Evolutionary conservation across 495 filamentous ascomycete species (phyloP).

Genomic region (Elaphomyces granulatus): DNA sequence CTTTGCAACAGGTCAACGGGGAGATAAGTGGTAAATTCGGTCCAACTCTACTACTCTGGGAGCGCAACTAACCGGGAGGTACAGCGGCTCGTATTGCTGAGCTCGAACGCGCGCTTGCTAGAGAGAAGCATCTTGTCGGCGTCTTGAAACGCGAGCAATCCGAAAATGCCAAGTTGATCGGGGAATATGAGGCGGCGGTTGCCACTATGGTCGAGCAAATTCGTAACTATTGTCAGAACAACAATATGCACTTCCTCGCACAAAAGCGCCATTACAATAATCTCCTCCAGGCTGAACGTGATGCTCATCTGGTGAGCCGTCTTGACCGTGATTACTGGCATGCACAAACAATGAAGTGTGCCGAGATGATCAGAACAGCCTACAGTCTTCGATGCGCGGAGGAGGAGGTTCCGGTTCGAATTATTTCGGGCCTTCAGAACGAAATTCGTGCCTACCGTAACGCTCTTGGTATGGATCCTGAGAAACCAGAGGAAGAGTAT

Average conservation of each 20-base stretch:
- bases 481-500: slow-evolving; percentile 38
- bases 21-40: slow-evolving; percentile 29
- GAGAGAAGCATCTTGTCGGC: slow-evolving; percentile 32
- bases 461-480: slow-evolving; percentile 38
- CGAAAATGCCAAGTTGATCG: slow-evolving; percentile 39
- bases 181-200: slow-evolving; percentile 42
- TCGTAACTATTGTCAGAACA: slow-evolving; percentile 45
- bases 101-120: slow-evolving; percentile 37
- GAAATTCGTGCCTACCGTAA: slow-evolving; percentile 40
- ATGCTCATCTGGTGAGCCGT: slow-evolving; percentile 40
- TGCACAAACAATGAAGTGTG: slow-evolving; percentile 37
- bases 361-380: slow-evolving; percentile 38
- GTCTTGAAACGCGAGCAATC: slow-evolving; percentile 34
- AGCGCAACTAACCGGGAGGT: not conserved
- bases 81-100: slow-evolving; percentile 35
- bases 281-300: slow-evolving; percentile 42
- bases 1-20: slow-evolving; percentile 33
- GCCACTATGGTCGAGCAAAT: slow-evolving; percentile 45
- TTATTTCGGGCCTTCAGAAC: slow-evolving; percentile 38
- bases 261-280: slow-evolving; percentile 47
- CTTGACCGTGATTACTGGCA: slow-evolving; percentile 55
- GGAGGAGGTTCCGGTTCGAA: slow-evolving; percentile 31
- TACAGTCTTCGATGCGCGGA: slow-evolving; percentile 36
- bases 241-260: slow-evolving; percentile 41
- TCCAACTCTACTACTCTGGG: not conserved